Base-by-base conservation (phyloP, 2,329 filamentous ascomycete genomes). In the Fusarium sp. region DNA sequence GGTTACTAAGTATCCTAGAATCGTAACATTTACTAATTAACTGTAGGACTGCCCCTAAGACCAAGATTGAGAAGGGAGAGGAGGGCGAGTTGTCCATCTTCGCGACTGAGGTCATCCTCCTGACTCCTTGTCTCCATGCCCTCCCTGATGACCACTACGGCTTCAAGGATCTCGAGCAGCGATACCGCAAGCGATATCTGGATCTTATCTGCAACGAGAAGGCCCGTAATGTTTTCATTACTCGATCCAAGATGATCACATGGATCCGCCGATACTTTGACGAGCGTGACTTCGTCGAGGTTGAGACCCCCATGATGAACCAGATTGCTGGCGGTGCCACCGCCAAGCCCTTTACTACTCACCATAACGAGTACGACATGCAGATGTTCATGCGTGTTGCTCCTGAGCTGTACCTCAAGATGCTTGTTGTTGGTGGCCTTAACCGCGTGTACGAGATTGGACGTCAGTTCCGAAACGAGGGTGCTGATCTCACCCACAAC, bases 291-390 rank as follows among this genome's bases (percentile, higher is more conserved):
- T 99, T 99, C 82, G 87, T 94, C 62, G 95, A 98, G 82, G 95
- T 98, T 31, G 94, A 98, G 84, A 99, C 96, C 1, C 95, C 96
- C 10, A 98, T 98, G 90, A 95, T 99, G 89, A 97, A 97, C 81
- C 90, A 93, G 78, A 97, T 97, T 80, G 94, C 96, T 35, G 97
- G 96, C 76, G 96, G 96, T 80, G 96, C 96, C 38, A 98, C 96
- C 3, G 96, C 96, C 66, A 94, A 82, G 85, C 96, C 96, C 10
- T 99, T 99, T 84, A 87, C 93, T 76, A 98, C 96, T 19, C 93
- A 97, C 83, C 96, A 98, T 86, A 99, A 99, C 83, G 96, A 98
- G 59, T 88, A 96, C 57, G 90, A 97, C 82, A 94, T 97, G 90
- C 92, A 97, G 77, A 91, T 99, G 82, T 98, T 92, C 84, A 92